Percentiles rank a stretch among this genome's conserved stretches.
phyloP scores from a whole-genome alignment of 768 basidiomycete species.

The Gautieria morchelliformis region DNA sequence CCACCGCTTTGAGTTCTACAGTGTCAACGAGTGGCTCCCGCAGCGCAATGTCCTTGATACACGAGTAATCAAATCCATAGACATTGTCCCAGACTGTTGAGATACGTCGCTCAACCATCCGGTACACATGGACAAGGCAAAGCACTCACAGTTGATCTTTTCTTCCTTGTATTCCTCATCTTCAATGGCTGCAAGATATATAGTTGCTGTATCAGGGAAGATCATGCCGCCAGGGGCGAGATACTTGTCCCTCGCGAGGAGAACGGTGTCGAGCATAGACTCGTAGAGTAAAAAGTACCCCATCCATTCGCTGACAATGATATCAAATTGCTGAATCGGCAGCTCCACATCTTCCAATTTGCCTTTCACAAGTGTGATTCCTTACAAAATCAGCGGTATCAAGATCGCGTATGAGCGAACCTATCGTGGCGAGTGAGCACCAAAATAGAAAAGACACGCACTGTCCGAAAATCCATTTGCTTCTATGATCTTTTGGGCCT shows the following conservation, averaged over 20 bases:
- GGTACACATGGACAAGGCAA: not conserved
- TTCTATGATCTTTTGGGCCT: constrained; percentile 93
- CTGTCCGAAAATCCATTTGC: constrained; percentile 95
- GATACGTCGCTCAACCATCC: constrained; percentile 3
- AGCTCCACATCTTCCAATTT: constrained; percentile 91
- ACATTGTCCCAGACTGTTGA: constrained; percentile 97
- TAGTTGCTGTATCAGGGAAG: constrained; percentile 89
- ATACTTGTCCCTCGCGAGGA: constrained; percentile 94
- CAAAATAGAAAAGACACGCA: constrained; percentile 31
- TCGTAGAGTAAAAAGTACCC: constrained; percentile 99
- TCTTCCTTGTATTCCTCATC: constrained; percentile 99
- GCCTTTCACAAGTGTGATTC: constrained; percentile 92
- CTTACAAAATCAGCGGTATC: constrained; percentile 28
- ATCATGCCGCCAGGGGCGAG: constrained; percentile 84
- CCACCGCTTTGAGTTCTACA: constrained; percentile 94
- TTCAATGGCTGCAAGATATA: constrained; percentile 95
- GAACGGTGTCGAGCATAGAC: constrained; percentile 98
- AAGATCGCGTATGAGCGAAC: too few relatives aligned
- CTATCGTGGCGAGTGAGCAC: not conserved
- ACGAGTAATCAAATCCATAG: constrained; percentile 98
- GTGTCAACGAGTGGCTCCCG: constrained; percentile 96
- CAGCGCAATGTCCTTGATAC: constrained; percentile 97
- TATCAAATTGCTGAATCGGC: constrained; percentile 88
- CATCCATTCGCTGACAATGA: constrained; percentile 99
- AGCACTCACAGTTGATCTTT: constrained; percentile 90